Evolutionary conservation across 2,329 filamentous ascomycete genomes (phyloP).

Genomic region (Trichoderma breve): DNA sequence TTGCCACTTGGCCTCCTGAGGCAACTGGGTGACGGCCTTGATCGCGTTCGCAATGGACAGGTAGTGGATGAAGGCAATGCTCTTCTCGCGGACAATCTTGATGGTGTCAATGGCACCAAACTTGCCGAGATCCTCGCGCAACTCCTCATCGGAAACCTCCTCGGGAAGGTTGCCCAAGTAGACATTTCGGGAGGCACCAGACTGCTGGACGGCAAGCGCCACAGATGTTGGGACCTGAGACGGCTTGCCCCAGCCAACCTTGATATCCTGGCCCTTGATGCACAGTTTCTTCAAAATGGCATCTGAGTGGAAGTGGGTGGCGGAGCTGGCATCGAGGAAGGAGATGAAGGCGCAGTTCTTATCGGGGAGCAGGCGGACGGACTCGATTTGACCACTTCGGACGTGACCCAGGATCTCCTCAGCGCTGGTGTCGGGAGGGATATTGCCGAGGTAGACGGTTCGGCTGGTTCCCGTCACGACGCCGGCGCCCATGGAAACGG

Average conservation of each 20-base stretch:
- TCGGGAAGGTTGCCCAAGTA: conserved; percentile 93
- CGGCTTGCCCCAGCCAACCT: conserved; percentile 98
- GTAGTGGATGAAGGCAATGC: conserved; percentile 96
- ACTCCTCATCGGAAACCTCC: conserved; percentile 84
- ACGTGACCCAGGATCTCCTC: conserved; percentile 97
- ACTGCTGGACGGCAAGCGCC: conserved; percentile 95
- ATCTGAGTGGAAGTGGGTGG: conserved; percentile 98
- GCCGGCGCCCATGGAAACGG: conserved; percentile 73
- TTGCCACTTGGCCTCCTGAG: conserved; percentile 96
- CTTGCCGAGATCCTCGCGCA: conserved; percentile 92
- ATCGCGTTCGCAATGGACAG: conserved; percentile 96
- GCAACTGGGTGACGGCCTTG: conserved; percentile 94
- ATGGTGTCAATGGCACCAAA: conserved; percentile 96
- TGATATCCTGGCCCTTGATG: conserved; percentile 98
- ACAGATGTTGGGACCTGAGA: conserved; percentile 97
- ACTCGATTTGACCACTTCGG: conserved; percentile 96
- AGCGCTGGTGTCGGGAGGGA: conserved; percentile 93
- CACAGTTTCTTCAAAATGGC: conserved; percentile 99
- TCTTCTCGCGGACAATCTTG: conserved; percentile 97
- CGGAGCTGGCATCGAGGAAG: conserved; percentile 94
- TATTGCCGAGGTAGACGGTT: conserved; percentile 96
- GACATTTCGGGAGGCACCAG: conserved; percentile 92
- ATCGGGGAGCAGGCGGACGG: conserved; percentile 91
- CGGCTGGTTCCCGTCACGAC: conserved; percentile 88
- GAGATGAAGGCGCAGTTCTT: conserved; percentile 99